These are phyloP conservation scores for Russula griseocarnosa DNA, from an alignment of 768 basidiomycete genomes.

Conservation along the genomic window DNA sequence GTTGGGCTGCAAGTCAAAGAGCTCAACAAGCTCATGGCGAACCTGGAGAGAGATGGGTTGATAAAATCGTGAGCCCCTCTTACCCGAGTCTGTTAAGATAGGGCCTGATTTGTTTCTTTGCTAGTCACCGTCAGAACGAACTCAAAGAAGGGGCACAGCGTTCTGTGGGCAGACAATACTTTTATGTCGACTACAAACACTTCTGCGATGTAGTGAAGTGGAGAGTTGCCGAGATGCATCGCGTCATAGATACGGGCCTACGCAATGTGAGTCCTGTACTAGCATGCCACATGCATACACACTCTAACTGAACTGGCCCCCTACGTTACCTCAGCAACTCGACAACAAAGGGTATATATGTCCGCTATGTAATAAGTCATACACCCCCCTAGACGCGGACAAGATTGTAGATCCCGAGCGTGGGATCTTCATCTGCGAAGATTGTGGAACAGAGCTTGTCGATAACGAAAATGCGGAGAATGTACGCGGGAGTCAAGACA, in stretches of 20 bases:
- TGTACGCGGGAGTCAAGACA: conserved; percentile 80
- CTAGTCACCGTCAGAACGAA: conserved; percentile 85
- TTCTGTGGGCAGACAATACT: conserved; percentile 86
- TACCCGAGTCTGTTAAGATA: not conserved
- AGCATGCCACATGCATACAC: not conserved
- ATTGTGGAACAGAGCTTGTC: conserved; percentile 79
- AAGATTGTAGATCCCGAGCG: conserved; percentile 69
- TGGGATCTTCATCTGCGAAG: conserved; percentile 77
- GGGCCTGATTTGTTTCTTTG: not conserved
- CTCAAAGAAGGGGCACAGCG: conserved; percentile 86
- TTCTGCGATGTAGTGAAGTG: conserved; percentile 99
- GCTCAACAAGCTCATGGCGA: conserved; percentile 83
- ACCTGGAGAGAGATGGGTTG: conserved; percentile 71
- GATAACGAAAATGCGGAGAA: conserved; percentile 91
- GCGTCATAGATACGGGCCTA: conserved; percentile 81
- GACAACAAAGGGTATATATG: conserved; percentile 98
- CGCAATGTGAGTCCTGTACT: conserved; percentile 60
- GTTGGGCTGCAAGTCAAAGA: conserved; percentile 89
- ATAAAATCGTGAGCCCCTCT: conserved; percentile 60
- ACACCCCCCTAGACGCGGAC: conserved; percentile 81
- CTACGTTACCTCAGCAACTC: conserved; percentile 63
- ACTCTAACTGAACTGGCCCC: not conserved
- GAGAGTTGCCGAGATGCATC: conserved; percentile 89
- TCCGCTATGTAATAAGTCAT: conserved; percentile 79
- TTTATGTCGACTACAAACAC: conserved; percentile 91